Evolutionary conservation across 208 protist genomes (phyloP).

Genomic region (Porcisia deanei): DNA sequence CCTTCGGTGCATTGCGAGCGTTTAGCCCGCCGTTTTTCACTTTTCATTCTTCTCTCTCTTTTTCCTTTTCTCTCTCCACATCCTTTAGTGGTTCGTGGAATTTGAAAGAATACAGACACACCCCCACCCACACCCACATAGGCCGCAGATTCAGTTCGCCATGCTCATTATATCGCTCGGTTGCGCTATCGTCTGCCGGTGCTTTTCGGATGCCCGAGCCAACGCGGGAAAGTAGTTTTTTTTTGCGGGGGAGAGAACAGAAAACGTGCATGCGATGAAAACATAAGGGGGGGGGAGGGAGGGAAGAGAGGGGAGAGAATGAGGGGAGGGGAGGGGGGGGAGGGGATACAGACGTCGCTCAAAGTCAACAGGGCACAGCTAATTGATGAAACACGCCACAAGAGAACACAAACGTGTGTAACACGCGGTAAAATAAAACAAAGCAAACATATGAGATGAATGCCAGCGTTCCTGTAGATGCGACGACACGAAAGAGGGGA

Average conservation of each 20-base stretch:
- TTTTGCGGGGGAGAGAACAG: neutral
- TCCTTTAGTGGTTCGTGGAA: neutral
- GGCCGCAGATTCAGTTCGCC: neutral
- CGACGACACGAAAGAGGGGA: neutral
- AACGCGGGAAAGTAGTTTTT: neutral
- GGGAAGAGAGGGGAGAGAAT: too few species aligned
- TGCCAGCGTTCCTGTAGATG: too few species aligned
- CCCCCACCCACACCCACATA: too few species aligned
- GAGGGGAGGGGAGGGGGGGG: too few species aligned
- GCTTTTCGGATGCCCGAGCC: neutral
- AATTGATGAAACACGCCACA: too few species aligned
- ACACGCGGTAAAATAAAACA: too few species aligned
- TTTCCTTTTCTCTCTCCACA: neutral
- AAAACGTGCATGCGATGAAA: neutral
- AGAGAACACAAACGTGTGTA: too few species aligned
- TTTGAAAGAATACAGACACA: neutral
- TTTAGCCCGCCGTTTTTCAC: neutral
- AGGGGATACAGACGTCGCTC: too few species aligned
- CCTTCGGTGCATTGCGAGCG: neutral
- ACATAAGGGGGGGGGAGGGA: too few species aligned
- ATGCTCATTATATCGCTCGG: neutral
- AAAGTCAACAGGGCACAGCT: too few species aligned
- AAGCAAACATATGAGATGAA: too few species aligned
- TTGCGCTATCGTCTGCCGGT: neutral
- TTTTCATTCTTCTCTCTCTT: constrained; percentile 5